Percentiles rank a stretch among this genome's conserved stretches.
phyloP scores from a whole-genome alignment of 2,329 filamentous ascomycete genomes.

The Calonectria fujianensis region DNA sequence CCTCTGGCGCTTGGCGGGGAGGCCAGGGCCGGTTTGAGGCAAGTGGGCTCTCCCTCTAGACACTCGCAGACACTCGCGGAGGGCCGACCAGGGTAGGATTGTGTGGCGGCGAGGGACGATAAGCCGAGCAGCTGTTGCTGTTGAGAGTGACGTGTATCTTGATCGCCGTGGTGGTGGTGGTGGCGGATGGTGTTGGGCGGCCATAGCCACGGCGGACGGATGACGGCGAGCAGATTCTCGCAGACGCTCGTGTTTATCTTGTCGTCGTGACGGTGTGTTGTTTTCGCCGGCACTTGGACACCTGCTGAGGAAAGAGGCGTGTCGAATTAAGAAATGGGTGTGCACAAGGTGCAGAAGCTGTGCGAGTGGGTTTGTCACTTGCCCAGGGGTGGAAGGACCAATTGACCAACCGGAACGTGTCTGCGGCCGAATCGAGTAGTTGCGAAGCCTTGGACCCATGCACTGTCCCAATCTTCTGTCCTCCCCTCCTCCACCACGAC shows the following conservation, averaged over 20 bases:
- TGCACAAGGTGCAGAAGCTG: slow-evolving; percentile 22
- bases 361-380: slow-evolving; percentile 43
- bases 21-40: slow-evolving; percentile 17
- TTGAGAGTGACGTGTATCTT: slow-evolving; percentile 19
- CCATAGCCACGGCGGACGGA: not conserved
- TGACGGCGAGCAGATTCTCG: slow-evolving; percentile 4
- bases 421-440: slow-evolving; percentile 56
- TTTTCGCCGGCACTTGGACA: slow-evolving; percentile 18
- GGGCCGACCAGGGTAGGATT: slow-evolving; percentile 17
- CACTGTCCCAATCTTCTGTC: slow-evolving; percentile 17
- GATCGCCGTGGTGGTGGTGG: not conserved
- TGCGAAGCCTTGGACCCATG: slow-evolving; percentile 49
- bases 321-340: slow-evolving; percentile 24
- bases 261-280: slow-evolving; percentile 25
- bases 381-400: slow-evolving; percentile 49
- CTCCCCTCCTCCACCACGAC: slow-evolving; percentile 14
- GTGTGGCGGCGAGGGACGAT: slow-evolving; percentile 13
- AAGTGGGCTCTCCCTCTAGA: slow-evolving; percentile 15
- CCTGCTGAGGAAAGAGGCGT: slow-evolving; percentile 13
- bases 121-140: not conserved
- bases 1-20: slow-evolving; percentile 8
- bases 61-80: not conserved
- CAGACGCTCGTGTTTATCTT: slow-evolving; percentile 12
- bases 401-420: slow-evolving; percentile 51
- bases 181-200: not conserved